A percentile compares a stretch with the other conserved stretches of the same genome.
Evolutionary conservation across 2,329 filamentous ascomycete species (phyloP).

Genomic region (Nemania diffusa): DNA sequence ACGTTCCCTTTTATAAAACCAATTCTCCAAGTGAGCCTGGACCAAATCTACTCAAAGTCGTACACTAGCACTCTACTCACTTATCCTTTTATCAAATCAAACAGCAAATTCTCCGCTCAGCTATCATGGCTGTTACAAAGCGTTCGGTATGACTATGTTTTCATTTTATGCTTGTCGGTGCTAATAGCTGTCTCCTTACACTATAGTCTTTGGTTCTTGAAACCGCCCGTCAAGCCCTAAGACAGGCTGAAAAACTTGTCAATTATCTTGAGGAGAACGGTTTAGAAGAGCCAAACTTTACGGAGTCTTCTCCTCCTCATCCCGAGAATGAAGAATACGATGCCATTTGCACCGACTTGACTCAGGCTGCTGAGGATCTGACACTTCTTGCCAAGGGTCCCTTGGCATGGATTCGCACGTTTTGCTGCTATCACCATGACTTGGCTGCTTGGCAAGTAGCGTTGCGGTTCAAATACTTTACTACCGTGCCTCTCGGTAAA

Average conservation of each 20-base stretch:
- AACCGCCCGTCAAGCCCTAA: slow-evolving; percentile 18
- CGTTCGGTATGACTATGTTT: too few species aligned
- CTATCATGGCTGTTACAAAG: too few species aligned
- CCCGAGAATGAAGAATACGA: slow-evolving; percentile 20
- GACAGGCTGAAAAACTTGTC: slow-evolving; percentile 28
- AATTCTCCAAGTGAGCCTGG: too few species aligned
- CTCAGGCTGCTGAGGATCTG: slow-evolving; percentile 25
- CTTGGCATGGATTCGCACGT: slow-evolving; percentile 27
- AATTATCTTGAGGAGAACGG: slow-evolving; percentile 27
- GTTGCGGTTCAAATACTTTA: slow-evolving; percentile 31
- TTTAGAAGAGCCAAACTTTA: slow-evolving; percentile 24
- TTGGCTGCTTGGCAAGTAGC: slow-evolving; percentile 29
- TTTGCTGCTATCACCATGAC: slow-evolving; percentile 28
- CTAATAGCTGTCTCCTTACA: too few species aligned
- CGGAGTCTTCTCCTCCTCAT: slow-evolving; percentile 9
- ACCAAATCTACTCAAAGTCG: too few species aligned
- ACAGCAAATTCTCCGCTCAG: too few species aligned
- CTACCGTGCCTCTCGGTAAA: slow-evolving; percentile 22
- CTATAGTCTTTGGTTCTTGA: slow-evolving; percentile 24
- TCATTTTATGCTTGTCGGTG: too few species aligned
- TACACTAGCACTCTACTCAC: too few species aligned
- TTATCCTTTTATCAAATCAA: too few species aligned
- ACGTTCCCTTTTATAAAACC: too few species aligned
- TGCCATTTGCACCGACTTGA: slow-evolving; percentile 21
- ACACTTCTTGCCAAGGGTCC: slow-evolving; percentile 28